Evolutionary conservation across 768 basidiomycete species (phyloP), one percentile per base, ranked within the genome.

Genomic region (Tylopilus sp.): DNA sequence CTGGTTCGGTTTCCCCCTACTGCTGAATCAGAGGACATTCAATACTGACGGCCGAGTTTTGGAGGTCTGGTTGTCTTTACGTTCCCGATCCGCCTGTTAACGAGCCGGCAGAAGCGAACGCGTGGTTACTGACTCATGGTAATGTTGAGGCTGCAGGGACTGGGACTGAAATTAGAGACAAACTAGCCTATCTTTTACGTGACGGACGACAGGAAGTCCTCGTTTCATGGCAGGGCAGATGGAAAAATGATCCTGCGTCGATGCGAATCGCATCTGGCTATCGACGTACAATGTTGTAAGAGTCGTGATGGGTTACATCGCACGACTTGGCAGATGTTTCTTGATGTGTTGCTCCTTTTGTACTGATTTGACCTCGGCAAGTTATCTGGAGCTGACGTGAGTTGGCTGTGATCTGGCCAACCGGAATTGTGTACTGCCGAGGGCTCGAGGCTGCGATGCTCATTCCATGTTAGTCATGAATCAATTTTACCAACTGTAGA

Each of bases 161-260:
- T 17, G 17, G 35, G n/a, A n/a, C 35, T 6, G 15, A 17, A 25
- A 3, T 6, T 23, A 26, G 4, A 2, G 35, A 36, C 15, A 8
- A 3, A 7, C 2, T 28, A 6, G 0, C 11, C 15, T 5, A 10
- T 3, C 26, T 40, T 41, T 26, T 30, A 3, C 15, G 21, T n/a
- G 44, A 43, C 18, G 21, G 9, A 20, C 36, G 9, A 20, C 36
- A 15, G 5, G 44, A 44, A 3, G n/a, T 11, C 6, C 10, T 7
- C 17, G 22, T 53, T 17, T 60, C 60, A 1, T 63, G 63, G 64
- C 54, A 60, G 12, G 58, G 63, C n/a, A 63, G 48, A 44, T 35
- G 57, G 23, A 50, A 59, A 10, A 62, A 63, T n/a, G 48, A 64
- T 42, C 60, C 60, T 22, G 51, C 57, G 8, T 63, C 60, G 25